Base-by-base conservation (phyloP, 2,329 filamentous ascomycete species). In the Nannizzia gypsea region DNA sequence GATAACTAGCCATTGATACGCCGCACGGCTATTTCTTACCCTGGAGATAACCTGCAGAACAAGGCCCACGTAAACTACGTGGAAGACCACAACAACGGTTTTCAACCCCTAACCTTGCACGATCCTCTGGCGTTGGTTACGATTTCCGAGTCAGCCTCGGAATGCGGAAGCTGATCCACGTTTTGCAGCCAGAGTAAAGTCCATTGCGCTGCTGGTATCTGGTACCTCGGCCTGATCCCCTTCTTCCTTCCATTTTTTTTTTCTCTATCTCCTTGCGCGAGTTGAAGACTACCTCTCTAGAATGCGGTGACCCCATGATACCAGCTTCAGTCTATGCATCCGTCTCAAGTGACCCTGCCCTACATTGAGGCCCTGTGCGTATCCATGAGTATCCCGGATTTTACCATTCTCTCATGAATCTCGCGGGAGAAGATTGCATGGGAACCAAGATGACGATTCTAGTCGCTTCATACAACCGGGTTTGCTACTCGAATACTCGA, bases 151-250 rank as follows among this genome's bases (percentile, higher is more conserved):
- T 17, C 22, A 26, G 20, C 48, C 48, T 54, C 44, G 44, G 44
- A 48, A 54, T 31, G 48, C 48, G n/a, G 48, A 54, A 54, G 13
- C 31, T 17, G 48, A 54, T 54, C 48, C 48, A 54, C 48, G 48
- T 54, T 34, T 54, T 54, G 48, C 26, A 54, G 17, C 13, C 22
- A 36, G 22, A 52, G 46, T 31, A 42, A 34, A 11, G 34, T 54
- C 48, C 6, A 26, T 54, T 34, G 48, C 48, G 26, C 34, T 6
- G 15, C 48, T 34, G 17, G 48, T 54, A 54, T 34, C 28, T 31
- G 24, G 26, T 54, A 54, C 48, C 31, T 54, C 48, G 13, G 2
- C 15, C 31, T 54, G 28, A 31, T 17, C 8, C 26, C 8, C 6
- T 20, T 31, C 9, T 48, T 22, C 8, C 22, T 36, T 36, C 31